Percentiles rank a stretch among this genome's conserved stretches.
Conservation (phyloP, 352 stramenopile genomes). For the Pythium sukuiense region DNA sequence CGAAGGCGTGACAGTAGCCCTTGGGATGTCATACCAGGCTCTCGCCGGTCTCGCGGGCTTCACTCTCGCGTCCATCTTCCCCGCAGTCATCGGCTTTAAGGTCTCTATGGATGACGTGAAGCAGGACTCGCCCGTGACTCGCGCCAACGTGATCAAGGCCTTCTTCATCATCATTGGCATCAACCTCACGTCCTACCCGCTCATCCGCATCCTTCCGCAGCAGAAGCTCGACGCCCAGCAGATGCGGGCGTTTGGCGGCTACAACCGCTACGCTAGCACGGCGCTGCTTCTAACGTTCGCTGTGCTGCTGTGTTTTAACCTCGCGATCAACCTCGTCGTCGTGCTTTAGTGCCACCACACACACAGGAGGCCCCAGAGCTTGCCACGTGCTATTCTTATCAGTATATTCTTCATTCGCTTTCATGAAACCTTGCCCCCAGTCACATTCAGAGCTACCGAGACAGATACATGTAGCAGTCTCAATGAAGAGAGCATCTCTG, state of each 20-base stretch:
- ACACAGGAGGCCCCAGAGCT: not conserved
- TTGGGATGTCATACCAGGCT: conserved; percentile 48
- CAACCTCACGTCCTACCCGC: conserved; percentile 9
- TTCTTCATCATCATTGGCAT: conserved; percentile 15
- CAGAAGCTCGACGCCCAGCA: conserved; percentile 49
- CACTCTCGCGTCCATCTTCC: conserved; percentile 32
- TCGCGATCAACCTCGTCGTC: conserved; percentile 7
- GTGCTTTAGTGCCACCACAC: not conserved
- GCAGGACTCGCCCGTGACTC: not conserved
- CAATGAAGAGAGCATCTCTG: too few species aligned
- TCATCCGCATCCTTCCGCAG: conserved; percentile 26
- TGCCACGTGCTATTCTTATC: too few species aligned
- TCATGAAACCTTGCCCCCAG: too few species aligned
- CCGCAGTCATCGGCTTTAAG: conserved; percentile 1
- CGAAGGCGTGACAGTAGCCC: conserved; percentile 48
- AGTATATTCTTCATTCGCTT: conserved; percentile 9
- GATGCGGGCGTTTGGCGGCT: conserved; percentile 37
- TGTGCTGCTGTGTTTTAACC: conserved; percentile 7
- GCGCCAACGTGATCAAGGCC: conserved; percentile 5
- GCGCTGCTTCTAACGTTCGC: conserved; percentile 35
- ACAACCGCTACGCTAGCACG: conserved; percentile 38
- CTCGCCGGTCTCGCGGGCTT: conserved; percentile 30
- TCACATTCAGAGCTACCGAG: too few species aligned
- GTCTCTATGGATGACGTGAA: conserved; percentile 5
- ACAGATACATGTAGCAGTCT: too few species aligned